Percentiles rank a stretch among this genome's conserved stretches.
Evolutionary conservation across 306 rosid genomes (phyloP).

Genomic region (Dalbergia cultrata): DNA sequence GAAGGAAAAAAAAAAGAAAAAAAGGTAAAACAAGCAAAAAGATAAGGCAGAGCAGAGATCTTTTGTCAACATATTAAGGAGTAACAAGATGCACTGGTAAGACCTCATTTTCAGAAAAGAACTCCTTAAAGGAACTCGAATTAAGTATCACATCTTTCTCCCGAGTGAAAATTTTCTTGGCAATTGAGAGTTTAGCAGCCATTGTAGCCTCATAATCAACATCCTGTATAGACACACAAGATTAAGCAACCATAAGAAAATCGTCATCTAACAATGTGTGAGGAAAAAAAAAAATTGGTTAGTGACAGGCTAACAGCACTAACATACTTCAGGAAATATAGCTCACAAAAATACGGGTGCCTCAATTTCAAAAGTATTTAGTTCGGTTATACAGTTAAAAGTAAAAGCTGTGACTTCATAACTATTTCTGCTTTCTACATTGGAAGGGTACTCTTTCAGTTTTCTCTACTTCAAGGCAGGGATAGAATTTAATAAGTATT

Average conservation of each 20-base stretch:
- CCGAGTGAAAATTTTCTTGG: slow-evolving; percentile 74
- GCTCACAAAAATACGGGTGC: slow-evolving; percentile 2
- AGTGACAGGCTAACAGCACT: background rate
- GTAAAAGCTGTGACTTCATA: slow-evolving; percentile 33
- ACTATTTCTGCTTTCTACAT: slow-evolving; percentile 1
- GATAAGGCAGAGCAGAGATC: slow-evolving; percentile 19
- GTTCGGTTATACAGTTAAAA: slow-evolving; percentile 15
- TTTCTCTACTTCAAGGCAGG: slow-evolving; percentile 38
- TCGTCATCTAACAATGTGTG: slow-evolving; percentile 33
- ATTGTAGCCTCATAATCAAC: slow-evolving; percentile 92
- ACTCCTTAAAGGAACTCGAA: slow-evolving; percentile 77
- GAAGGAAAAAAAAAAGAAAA: background rate
- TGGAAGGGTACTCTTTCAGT: background rate
- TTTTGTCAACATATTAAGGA: slow-evolving; percentile 32
- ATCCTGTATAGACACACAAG: slow-evolving; percentile 61
- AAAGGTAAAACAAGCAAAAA: slow-evolving; percentile 10
- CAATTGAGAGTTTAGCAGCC: slow-evolving; percentile 83
- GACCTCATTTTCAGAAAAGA: slow-evolving; percentile 88
- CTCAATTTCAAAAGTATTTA: slow-evolving; percentile 18
- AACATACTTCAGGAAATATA: slow-evolving; percentile 29
- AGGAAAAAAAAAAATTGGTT: background rate
- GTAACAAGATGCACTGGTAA: slow-evolving; percentile 31
- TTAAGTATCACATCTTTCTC: slow-evolving; percentile 81
- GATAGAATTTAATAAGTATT: background rate
- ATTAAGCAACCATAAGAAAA: slow-evolving; percentile 36